Evolutionary conservation across 177 flowering plant species (phyloP), one percentile per base, ranked within the genome.

Genomic region (Telopea speciosissima): DNA sequence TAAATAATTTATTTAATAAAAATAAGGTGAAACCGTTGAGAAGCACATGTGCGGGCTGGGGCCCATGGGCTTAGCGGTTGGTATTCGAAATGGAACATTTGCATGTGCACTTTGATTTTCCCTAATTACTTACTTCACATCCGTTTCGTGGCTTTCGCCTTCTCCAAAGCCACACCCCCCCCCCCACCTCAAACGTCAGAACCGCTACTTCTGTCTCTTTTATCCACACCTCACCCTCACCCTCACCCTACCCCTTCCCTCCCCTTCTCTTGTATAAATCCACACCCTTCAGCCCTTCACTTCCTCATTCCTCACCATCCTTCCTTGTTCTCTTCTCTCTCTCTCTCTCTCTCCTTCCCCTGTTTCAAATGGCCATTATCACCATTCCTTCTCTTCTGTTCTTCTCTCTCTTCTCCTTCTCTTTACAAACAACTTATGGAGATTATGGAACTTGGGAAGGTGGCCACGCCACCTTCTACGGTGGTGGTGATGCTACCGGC

Each of bases 401-500:
- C 61, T 36, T 71, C 68, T 36, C 1, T 70, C 52, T 75, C 45
- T 23, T 78, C 69, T 44, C 60, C 68, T 21, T 76, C 12, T 73
- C 54, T 72, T 70, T 80, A 1, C 69, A 17, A 0, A 68, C 49
- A 28, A 28, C 76, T 45, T 45, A 59, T 63, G 85, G 72, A 3
- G 87, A 78, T 70, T 74, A 78, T 62, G 85, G 83, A 28, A 4
- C 3, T 5, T 87, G 88, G 90, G 56, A 74, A 44, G 66, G 75
- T 36, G 88, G 79, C n/a, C 90, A 87, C 45, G 90, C 92, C 75
- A 86, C 92, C 1, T 88, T 88, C 74, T 88, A 88, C 62, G 92
- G 92, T 8, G 92, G 92, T 0, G 86, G 89, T 49, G 92, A 88
- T 24, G 92, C 92, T 7, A 80, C 90, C 8, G 92, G 92, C 79